A percentile compares a stretch with the other conserved stretches of the same genome.
phyloP scores from a whole-genome alignment of 148 eudicot genomes.

The Diospyros lotus region DNA sequence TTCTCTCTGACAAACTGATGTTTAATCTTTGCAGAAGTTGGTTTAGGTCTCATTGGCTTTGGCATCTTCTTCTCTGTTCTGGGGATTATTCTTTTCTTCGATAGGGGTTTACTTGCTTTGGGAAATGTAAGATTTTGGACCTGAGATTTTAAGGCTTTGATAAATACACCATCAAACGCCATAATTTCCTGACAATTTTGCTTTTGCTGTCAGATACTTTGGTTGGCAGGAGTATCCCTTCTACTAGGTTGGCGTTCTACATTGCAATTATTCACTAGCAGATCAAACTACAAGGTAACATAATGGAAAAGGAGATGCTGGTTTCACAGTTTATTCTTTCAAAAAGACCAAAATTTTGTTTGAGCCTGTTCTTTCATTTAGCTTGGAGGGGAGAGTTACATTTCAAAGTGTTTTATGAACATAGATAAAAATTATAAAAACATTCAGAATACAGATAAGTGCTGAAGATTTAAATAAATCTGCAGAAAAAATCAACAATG shows the following conservation, averaged over 20 bases:
- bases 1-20: not conserved
- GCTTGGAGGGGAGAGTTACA: not conserved
- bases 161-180: not conserved
- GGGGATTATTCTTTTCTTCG: conserved; percentile 49
- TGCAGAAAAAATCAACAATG: too few relatives aligned
- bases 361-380: not conserved
- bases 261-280: conserved; percentile 37
- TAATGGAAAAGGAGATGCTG: not conserved
- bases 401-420: not conserved
- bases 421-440: too few relatives aligned
- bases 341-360: not conserved
- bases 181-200: not conserved
- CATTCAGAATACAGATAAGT: too few relatives aligned
- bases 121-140: conserved; percentile 44
- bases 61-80: conserved; percentile 53
- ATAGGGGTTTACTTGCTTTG: conserved; percentile 57
- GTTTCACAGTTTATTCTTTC: not conserved
- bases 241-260: conserved; percentile 51
- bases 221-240: conserved; percentile 43
- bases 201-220: conserved; percentile 34
- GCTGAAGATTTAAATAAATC: too few relatives aligned
- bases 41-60: conserved; percentile 52
- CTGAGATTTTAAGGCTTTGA: not conserved
- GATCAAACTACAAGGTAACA: conserved; percentile 50
- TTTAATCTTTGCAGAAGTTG: conserved; percentile 37